A percentile compares a stretch with the other conserved stretches of the same genome.
phyloP scores from a whole-genome alignment of 768 basidiomycete species.

The Suillus americanus region DNA sequence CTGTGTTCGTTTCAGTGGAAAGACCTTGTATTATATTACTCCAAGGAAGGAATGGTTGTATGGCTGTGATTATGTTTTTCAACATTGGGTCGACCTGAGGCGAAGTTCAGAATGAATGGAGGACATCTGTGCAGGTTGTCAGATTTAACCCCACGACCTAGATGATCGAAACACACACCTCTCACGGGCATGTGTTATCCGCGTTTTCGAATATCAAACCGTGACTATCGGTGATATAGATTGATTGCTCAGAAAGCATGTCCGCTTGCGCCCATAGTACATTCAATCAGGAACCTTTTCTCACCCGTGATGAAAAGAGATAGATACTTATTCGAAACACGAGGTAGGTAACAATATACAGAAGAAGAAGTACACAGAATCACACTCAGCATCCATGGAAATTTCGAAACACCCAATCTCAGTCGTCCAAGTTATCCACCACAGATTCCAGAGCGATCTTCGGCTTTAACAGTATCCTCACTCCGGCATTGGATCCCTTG shows the following conservation, averaged over 20 bases:
- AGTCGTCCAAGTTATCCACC: conserved; percentile 34
- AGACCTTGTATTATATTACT: background rate
- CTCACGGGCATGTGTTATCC: conserved; percentile 3
- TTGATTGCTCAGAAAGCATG: conserved; percentile 2
- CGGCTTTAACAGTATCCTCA: conserved; percentile 35
- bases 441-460: conserved; percentile 40
- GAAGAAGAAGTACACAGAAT: background rate
- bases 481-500: conserved; percentile 22
- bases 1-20: background rate
- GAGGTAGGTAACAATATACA: background rate
- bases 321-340: background rate
- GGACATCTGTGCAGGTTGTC: no score
- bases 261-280: background rate
- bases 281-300: background rate
- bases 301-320: background rate
- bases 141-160: background rate
- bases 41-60: background rate
- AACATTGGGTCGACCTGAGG: background rate
- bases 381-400: background rate
- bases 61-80: background rate
- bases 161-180: background rate
- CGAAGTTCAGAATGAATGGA: background rate
- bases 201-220: background rate
- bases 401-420: conserved; percentile 1
- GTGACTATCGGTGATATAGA: background rate